Conservation (phyloP, 495 filamentous ascomycete species). For the Achaetomiella virescens region DNA sequence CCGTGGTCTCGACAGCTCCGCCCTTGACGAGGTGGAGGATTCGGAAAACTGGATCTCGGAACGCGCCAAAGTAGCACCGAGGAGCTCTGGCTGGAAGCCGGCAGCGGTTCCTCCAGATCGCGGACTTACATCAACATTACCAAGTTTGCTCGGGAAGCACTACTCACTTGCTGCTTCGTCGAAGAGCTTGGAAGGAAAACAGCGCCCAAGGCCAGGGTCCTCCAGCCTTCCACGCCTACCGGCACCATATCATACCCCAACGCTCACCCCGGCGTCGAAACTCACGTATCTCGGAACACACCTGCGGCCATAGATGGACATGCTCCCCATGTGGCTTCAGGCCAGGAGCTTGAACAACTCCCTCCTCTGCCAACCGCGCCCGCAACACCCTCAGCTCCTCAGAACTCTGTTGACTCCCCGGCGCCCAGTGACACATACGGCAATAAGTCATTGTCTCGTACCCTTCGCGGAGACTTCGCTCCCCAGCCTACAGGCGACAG, state of each 20-base stretch:
- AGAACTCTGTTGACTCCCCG: not conserved
- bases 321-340: not conserved
- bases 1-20: slow-evolving; percentile 5
- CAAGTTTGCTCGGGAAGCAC: not conserved
- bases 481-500: not conserved
- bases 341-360: not conserved
- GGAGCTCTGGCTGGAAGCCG: not conserved
- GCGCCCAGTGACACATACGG: not conserved
- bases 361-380: slow-evolving; percentile 1
- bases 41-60: not conserved
- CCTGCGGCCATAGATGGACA: not conserved
- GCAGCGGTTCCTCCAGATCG: not conserved
- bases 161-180: not conserved
- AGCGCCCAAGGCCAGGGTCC: not conserved
- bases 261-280: not conserved
- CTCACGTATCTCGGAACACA: not conserved
- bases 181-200: not conserved
- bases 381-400: slow-evolving; percentile 1
- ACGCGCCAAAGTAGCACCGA: not conserved
- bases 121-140: not conserved
- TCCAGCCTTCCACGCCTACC: not conserved
- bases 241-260: not conserved
- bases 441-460: not conserved
- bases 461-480: not conserved
- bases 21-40: not conserved